Evolutionary conservation across 345 rosid genomes (phyloP).

Genomic region (Melaleuca alternifolia): DNA sequence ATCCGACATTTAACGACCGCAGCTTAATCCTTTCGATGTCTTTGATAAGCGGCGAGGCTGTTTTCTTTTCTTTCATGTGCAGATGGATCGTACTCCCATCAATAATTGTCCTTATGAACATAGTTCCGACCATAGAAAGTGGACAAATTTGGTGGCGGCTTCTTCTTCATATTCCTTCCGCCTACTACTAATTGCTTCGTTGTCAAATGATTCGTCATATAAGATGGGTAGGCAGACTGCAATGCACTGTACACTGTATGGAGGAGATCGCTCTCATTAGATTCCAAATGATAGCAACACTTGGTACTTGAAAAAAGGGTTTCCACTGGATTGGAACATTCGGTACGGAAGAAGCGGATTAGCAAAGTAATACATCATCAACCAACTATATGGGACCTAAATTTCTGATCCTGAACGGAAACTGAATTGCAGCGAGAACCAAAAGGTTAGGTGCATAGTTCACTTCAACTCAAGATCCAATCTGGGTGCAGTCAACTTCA

Average conservation of each 20-base stretch:
- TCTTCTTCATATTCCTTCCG: background rate
- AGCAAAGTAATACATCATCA: background rate
- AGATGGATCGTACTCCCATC: background rate
- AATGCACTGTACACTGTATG: background rate
- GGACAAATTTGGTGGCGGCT: background rate
- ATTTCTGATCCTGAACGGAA: background rate
- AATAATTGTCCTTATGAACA: background rate
- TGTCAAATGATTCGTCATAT: background rate
- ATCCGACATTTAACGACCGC: background rate
- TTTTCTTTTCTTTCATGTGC: background rate
- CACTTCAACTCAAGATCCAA: background rate
- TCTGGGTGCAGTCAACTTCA: background rate
- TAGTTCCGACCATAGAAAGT: background rate
- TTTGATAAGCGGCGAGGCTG: background rate
- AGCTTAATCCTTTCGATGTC: background rate
- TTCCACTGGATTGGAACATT: background rate
- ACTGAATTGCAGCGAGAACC: background rate
- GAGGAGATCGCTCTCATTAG: background rate
- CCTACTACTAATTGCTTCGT: background rate
- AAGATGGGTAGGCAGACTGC: background rate
- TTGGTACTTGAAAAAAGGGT: background rate
- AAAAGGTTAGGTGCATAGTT: background rate
- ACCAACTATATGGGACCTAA: background rate
- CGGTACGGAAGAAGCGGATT: background rate
- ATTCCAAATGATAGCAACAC: background rate